A percentile compares a stretch with the other conserved stretches of the same genome.
Conservation (phyloP, 169 alveolate genomes). For the Toxoplasma gondii region DNA sequence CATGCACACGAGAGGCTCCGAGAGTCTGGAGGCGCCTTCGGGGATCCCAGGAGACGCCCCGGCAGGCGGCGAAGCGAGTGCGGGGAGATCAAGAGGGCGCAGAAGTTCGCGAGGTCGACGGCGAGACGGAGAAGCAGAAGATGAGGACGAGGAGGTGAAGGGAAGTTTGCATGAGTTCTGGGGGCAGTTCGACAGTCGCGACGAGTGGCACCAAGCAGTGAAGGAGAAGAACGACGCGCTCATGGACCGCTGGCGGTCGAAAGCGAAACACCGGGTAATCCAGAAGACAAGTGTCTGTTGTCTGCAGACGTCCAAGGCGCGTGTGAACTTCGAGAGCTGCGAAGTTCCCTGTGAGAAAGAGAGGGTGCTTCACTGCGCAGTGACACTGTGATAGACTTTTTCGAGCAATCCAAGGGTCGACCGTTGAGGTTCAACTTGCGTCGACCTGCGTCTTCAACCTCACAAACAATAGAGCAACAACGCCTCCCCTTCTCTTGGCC, state of each 20-base stretch:
- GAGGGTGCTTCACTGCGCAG: too few relatives aligned
- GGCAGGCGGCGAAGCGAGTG: neutral
- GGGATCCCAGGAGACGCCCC: neutral
- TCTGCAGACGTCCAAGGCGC: neutral
- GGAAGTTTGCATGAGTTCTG: neutral
- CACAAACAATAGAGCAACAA: too few relatives aligned
- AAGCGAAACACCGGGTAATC: conserved; percentile 63
- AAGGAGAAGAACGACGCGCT: conserved; percentile 75
- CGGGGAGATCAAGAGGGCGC: neutral
- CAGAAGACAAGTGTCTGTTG: neutral
- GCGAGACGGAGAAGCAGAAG: neutral
- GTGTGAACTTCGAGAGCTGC: too few relatives aligned
- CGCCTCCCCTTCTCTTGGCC: too few relatives aligned
- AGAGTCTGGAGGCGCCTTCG: neutral
- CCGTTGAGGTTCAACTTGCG: too few relatives aligned
- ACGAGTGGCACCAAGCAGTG: conserved; percentile 75
- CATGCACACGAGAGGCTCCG: neutral
- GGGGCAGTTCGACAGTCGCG: conserved; percentile 41
- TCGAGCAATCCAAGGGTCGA: too few relatives aligned
- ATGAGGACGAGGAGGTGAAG: neutral
- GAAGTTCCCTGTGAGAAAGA: too few relatives aligned
- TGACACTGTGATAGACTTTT: too few relatives aligned
- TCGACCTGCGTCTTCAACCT: too few relatives aligned
- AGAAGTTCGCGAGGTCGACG: neutral
- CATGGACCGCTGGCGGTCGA: conserved; percentile 76